These are phyloP conservation scores for Cokeromyces recurvatus DNA, from an alignment of 371 early-diverging fungal genomes.

Conservation along the genomic window DNA sequence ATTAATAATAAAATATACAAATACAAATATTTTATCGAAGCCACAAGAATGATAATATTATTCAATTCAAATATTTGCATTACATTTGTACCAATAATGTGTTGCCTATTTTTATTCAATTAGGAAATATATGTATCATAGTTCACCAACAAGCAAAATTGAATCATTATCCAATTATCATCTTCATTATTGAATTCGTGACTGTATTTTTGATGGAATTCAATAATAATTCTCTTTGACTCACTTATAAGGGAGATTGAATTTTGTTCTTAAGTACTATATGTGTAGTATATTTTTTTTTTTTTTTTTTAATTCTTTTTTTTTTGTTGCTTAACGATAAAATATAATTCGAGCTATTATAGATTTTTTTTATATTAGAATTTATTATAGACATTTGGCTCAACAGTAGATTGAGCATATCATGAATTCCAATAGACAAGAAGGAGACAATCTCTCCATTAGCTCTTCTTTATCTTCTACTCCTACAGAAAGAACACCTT, in stretches of 20 bases:
- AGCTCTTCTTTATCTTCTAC: conserved; percentile 21
- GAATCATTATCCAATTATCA: too few species aligned
- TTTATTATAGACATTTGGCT: background rate
- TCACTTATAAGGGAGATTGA: conserved; percentile 5
- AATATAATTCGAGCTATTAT: conserved; percentile 1
- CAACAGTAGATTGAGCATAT: conserved; percentile 4
- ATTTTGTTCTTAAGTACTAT: background rate
- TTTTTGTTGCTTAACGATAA: background rate
- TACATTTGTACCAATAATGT: too few species aligned
- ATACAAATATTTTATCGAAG: too few species aligned
- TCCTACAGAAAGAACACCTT: conserved; percentile 22
- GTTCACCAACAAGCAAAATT: too few species aligned
- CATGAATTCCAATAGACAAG: background rate
- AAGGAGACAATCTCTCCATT: conserved; percentile 12
- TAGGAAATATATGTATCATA: too few species aligned
- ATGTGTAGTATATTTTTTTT: background rate
- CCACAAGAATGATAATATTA: too few species aligned
- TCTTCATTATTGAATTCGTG: too few species aligned
- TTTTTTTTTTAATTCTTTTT: conserved; percentile 4
- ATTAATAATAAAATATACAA: too few species aligned
- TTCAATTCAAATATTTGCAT: too few species aligned
- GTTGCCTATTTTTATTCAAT: too few species aligned
- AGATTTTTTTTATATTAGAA: background rate
- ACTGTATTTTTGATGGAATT: too few species aligned
- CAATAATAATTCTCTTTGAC: too few species aligned